Base-by-base conservation (phyloP, 352 stramenopile species). In the Phytophthora idaei region DNA sequence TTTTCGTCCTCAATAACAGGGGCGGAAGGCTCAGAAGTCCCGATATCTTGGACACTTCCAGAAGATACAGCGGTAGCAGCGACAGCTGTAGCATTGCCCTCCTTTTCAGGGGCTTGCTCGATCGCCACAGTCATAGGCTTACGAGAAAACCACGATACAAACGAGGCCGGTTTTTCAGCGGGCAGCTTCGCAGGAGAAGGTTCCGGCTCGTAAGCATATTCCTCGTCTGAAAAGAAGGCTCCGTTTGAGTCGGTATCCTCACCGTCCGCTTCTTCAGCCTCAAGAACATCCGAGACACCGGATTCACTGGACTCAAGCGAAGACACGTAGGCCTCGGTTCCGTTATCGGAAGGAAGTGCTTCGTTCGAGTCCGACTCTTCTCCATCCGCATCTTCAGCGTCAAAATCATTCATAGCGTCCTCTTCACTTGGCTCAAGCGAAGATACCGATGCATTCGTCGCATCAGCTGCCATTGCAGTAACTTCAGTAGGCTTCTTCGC, bases 131-230 rank as follows among this genome's bases (percentile, higher is more conserved):
- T 29, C 6, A 15, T 27, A 32, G 74, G 64, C 28, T 77, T 78
- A 15, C 71, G 67, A 52, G 61, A 73, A 39, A 81, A 77, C 74
- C 67, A 72, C n/a, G 67, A 73, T 1, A 57, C 60, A 67, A 79
- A 67, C 12, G 74, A 68, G 42, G 49, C 48, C 14, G 54, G 45
- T 17, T 69, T 75, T 21, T 72, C 59, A 4, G 36, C 25, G 6
- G 57, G 47, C 11, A 55, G 29, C 36, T 53, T 57, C 15, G 42
- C 31, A 42, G 63, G 61, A 7, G 60, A 71, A 63, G 34, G 37
- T 27, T 75, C 71, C 29, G 57, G 57, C 36, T 72, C 57, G 7
- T 41, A 56, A 49, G 32, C 25, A 49, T 31, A 41, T 21, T 73
- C 67, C 3, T 64, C 8, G 12, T 76, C 71, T 10, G 51, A 62